phyloP scores from a whole-genome alignment of 129 eudicot species.

The Saposhnikovia divaricata region DNA sequence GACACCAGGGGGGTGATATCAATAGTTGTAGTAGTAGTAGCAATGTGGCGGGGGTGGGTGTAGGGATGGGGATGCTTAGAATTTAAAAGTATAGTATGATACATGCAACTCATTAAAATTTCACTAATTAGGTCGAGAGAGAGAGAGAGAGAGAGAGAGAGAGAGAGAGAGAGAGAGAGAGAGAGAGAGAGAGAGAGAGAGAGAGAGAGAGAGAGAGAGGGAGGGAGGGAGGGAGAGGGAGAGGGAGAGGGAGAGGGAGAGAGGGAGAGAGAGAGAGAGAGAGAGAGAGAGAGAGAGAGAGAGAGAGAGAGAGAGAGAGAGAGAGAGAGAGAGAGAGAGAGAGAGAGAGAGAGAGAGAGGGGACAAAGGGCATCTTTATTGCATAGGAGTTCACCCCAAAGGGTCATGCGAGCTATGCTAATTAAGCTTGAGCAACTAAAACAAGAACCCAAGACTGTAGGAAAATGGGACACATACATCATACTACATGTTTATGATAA shows the following conservation, averaged over 20 bases:
- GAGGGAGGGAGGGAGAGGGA: constrained; percentile 1
- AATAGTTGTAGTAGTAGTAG: too few species aligned
- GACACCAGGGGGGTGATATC: background rate
- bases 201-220: constrained; percentile 7
- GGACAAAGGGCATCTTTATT: constrained; percentile 41
- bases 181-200: constrained; percentile 15
- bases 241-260: background rate
- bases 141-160: constrained; percentile 1
- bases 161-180: constrained; percentile 13
- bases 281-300: constrained; percentile 6
- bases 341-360: constrained; percentile 16
- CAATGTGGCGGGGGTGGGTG: background rate
- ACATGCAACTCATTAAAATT: background rate
- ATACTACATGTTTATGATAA: background rate
- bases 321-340: background rate
- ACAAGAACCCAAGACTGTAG: background rate
- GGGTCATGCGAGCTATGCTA: constrained; percentile 12
- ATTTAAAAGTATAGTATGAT: background rate
- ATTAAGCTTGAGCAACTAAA: background rate
- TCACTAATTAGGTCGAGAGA: background rate
- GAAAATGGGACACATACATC: background rate
- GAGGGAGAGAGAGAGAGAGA: background rate
- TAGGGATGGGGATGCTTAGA: background rate
- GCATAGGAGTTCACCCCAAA: constrained; percentile 15
- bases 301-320: constrained; percentile 1